Base-by-base conservation (phyloP, 176 grass and related monocot species). In the Puccinellia tenuiflora region DNA sequence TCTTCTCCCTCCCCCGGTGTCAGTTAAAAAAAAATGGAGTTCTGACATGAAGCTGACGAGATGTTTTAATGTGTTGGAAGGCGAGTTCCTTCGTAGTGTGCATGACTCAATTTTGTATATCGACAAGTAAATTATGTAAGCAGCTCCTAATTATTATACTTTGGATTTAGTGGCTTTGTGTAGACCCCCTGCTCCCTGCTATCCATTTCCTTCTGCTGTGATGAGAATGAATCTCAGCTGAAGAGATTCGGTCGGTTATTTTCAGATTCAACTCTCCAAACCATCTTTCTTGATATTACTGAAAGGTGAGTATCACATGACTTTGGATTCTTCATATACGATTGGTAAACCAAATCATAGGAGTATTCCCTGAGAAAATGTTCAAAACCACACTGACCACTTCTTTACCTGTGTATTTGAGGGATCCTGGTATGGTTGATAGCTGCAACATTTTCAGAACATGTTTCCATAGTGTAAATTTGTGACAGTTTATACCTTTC, bases 61-160 rank as follows among this genome's bases (percentile, higher is more conserved):
- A 88, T 78, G 92, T 97, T 94, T 77, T 97, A 60, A 97, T 97
- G 86, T 85, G 76, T 73, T 94, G 92, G 92, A 97, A 97, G 92
- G 92, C 94, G 68, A 78, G 59, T 64, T 38, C 34, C 77, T 74
- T 37, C 34, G n/a, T 55, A 31, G 24, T 51, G 40, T n/a, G 13
- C 63, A 62, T 52, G 39, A 15, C 38, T 55, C 10, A 48, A 45
- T 55, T 71, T 37, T 50, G 13, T 28, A 50, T 24, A 75, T 75
- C 35, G 30, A 69, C 38, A 79, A 85, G 2, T 26, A 73, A 6
- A 38, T 71, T 68, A 70, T 46, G 30, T 31, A 43, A 17, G 60
- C 35, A 38, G 25, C 29, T 61, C 30, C 65, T 90, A 77, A 91
- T 85, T 78, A 13, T 81, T 82, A 18, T 82, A 18, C 42, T 66